These are phyloP conservation scores for Penicillium sp. DNA, from an alignment of 2,329 filamentous ascomycete species.

Conservation along the genomic window DNA sequence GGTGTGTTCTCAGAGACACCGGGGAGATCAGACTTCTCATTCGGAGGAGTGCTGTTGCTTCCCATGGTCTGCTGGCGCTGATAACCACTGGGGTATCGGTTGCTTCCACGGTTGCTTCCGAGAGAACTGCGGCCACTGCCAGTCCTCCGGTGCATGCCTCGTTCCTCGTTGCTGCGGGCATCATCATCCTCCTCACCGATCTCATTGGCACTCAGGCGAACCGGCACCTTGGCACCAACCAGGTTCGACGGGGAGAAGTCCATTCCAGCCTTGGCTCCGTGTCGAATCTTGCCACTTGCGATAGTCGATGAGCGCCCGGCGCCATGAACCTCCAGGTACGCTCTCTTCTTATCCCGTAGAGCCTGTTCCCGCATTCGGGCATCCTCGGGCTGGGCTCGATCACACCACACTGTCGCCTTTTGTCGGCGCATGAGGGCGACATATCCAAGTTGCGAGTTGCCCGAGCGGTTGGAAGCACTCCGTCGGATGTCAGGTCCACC, in stretches of 20 bases:
- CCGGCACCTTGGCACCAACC: conserved; percentile 80
- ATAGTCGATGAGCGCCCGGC: conserved; percentile 67
- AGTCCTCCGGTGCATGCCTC: conserved; percentile 57
- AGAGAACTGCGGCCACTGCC: conserved; percentile 66
- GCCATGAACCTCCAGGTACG: conserved; percentile 80
- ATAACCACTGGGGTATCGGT: conserved; percentile 54
- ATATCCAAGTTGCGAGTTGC: conserved; percentile 73
- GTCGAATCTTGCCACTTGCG: conserved; percentile 79
- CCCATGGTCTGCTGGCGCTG: conserved; percentile 54
- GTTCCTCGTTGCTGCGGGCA: conserved; percentile 45
- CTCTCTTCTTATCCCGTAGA: conserved; percentile 83
- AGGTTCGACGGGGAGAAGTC: conserved; percentile 80
- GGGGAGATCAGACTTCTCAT: conserved; percentile 49
- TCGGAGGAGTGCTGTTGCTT: conserved; percentile 61
- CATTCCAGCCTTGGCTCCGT: conserved; percentile 80
- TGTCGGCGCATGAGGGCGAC: conserved; percentile 95
- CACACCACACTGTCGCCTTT: conserved; percentile 98
- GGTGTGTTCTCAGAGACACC: conserved; percentile 50
- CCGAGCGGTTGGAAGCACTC: conserved; percentile 81
- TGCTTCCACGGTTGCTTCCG: conserved; percentile 41
- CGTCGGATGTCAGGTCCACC: conserved; percentile 60
- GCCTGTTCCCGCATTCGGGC: conserved; percentile 82
- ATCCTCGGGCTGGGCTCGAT: conserved; percentile 90
- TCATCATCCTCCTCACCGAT: conserved; percentile 86
- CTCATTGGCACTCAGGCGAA: conserved; percentile 92